Percentiles rank a stretch among this genome's conserved stretches.
Evolutionary conservation across 2,329 filamentous ascomycete genomes (phyloP).

Genomic region (Arthrinium puccinioides): DNA sequence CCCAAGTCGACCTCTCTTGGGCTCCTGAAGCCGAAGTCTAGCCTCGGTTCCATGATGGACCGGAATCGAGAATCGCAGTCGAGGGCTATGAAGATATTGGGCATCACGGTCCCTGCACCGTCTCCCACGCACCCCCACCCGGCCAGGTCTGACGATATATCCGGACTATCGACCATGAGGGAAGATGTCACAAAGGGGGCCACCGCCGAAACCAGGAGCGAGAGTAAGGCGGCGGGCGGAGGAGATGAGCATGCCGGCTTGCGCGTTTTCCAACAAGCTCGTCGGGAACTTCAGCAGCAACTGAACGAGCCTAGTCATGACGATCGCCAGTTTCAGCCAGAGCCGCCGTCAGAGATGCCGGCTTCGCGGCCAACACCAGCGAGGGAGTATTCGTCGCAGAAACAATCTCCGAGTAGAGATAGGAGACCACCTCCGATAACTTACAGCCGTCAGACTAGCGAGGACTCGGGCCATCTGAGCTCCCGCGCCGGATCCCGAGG

Average conservation of each 20-base stretch:
- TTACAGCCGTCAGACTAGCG: slow-evolving; percentile 37
- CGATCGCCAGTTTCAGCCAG: slow-evolving; percentile 27
- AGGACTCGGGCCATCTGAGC: slow-evolving; percentile 28
- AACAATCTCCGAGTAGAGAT: slow-evolving; percentile 35
- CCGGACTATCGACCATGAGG: slow-evolving; percentile 7
- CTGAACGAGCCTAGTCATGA: slow-evolving; percentile 44
- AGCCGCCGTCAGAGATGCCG: slow-evolving; percentile 11
- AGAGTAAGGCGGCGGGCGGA: slow-evolving; percentile 10
- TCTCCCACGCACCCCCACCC: no score
- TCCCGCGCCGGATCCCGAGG: slow-evolving; percentile 12
- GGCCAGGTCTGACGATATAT: slow-evolving; percentile 9
- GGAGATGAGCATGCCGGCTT: slow-evolving; percentile 41
- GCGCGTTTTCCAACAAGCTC: slow-evolving; percentile 49
- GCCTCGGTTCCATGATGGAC: slow-evolving; percentile 56
- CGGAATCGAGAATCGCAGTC: slow-evolving; percentile 33
- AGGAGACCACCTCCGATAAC: slow-evolving; percentile 34
- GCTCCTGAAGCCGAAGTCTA: slow-evolving; percentile 60
- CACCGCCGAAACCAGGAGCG: slow-evolving; percentile 6
- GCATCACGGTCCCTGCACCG: slow-evolving; percentile 37
- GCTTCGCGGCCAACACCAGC: slow-evolving; percentile 12
- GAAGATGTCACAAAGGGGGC: slow-evolving; percentile 6
- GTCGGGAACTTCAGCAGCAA: slow-evolving; percentile 47
- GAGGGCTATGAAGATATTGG: slow-evolving; percentile 57
- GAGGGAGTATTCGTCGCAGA: slow-evolving; percentile 17
- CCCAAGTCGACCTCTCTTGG: slow-evolving; percentile 51